phyloP scores from a whole-genome alignment of 371 early-diverging fungal genomes.

The Encephalitozoon hellem region DNA sequence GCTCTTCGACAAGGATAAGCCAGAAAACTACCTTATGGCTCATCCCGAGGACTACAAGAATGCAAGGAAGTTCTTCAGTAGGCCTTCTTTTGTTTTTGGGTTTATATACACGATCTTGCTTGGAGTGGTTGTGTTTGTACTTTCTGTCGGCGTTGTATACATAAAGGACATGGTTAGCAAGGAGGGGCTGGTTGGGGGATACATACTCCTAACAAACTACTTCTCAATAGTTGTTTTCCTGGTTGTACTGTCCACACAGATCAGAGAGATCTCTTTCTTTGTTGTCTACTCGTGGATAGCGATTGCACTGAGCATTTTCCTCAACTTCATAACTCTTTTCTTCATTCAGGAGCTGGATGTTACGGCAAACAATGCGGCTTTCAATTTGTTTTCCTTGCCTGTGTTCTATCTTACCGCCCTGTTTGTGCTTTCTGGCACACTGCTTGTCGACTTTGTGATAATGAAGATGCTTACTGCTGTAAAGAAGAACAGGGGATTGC shows the following conservation, averaged over 20 bases:
- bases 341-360: slow-evolving; percentile 26
- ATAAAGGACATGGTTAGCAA: slow-evolving; percentile 18
- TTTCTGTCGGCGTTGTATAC: slow-evolving; percentile 8
- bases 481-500: neutral
- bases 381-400: slow-evolving; percentile 1
- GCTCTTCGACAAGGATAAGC: slow-evolving; percentile 53
- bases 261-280: slow-evolving; percentile 35
- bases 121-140: slow-evolving; percentile 21
- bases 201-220: slow-evolving; percentile 26
- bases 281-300: slow-evolving; percentile 28
- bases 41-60: slow-evolving; percentile 32
- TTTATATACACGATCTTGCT: slow-evolving; percentile 36
- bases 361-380: neutral
- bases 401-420: neutral
- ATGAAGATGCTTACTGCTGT: neutral
- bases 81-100: slow-evolving; percentile 11
- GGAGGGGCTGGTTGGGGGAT: slow-evolving; percentile 41
- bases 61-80: slow-evolving; percentile 25
- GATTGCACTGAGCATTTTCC: slow-evolving; percentile 26
- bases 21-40: slow-evolving; percentile 38
- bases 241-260: slow-evolving; percentile 45
- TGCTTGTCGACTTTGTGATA: neutral
- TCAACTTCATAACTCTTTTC: slow-evolving; percentile 38
- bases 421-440: neutral
- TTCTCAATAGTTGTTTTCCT: slow-evolving; percentile 46